Percentiles rank a stretch among this genome's conserved stretches.
Evolutionary conservation across 2,329 filamentous ascomycete species (phyloP).

Genomic region (Albophoma yamanashiensis): DNA sequence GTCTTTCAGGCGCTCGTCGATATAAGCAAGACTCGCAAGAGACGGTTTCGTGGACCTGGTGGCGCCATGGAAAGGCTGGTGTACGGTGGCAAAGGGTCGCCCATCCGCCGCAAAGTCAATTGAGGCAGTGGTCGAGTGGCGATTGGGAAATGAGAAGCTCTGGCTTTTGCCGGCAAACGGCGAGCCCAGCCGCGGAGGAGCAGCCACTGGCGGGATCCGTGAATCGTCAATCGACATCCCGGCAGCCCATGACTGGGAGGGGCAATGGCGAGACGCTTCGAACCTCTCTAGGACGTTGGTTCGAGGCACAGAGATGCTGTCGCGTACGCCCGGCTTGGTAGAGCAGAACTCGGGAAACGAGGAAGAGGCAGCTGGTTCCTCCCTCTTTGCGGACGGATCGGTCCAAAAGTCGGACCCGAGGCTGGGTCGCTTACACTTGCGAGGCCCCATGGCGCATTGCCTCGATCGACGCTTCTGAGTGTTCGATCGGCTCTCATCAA

Average conservation of each 20-base stretch:
- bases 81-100: conserved; percentile 47
- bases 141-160: conserved; percentile 52
- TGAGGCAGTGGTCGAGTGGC: conserved; percentile 35
- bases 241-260: not conserved
- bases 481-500: conserved; percentile 38
- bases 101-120: conserved; percentile 33
- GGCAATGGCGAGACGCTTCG: conserved; percentile 15
- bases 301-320: conserved; percentile 29
- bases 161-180: conserved; percentile 41
- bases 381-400: conserved; percentile 24
- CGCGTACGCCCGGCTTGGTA: conserved; percentile 18
- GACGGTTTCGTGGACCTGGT: conserved; percentile 27
- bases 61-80: conserved; percentile 29
- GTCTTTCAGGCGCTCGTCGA: conserved; percentile 46
- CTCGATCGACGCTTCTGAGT: conserved; percentile 45
- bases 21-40: conserved; percentile 43
- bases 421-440: conserved; percentile 40
- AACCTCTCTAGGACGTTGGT: conserved; percentile 31
- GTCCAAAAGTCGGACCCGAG: conserved; percentile 44
- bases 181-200: conserved; percentile 44
- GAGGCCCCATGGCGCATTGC: conserved; percentile 34
- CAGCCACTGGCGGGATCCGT: conserved; percentile 17
- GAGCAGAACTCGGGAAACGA: conserved; percentile 22
- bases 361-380: conserved; percentile 7
- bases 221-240: conserved; percentile 1